These are phyloP conservation scores for Solanum ossicruentum DNA, from an alignment of 257 asterid species.

Conservation along the genomic window DNA sequence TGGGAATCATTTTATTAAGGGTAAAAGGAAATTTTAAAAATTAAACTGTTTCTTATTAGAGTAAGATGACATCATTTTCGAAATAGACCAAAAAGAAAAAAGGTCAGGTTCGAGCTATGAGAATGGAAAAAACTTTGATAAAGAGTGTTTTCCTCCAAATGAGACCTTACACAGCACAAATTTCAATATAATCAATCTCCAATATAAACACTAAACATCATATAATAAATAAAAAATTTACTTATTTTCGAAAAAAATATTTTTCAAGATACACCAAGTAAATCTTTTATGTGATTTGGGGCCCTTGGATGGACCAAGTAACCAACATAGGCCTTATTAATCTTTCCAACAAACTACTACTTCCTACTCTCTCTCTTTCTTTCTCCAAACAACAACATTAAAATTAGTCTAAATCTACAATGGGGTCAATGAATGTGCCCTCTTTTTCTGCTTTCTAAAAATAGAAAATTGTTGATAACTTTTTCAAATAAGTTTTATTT, in stretches of 20 bases:
- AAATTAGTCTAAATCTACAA: not conserved
- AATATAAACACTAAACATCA: no score
- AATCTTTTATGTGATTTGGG: not conserved
- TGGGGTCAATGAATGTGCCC: not conserved
- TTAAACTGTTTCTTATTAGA: no score
- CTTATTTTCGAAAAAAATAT: not conserved
- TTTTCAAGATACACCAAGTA: not conserved
- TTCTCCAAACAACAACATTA: not conserved
- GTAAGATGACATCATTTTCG: no score
- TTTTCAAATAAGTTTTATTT: not conserved
- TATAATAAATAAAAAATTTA: not conserved
- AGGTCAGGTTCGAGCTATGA: no score
- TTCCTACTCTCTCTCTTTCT: not conserved
- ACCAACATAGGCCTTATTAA: not conserved
- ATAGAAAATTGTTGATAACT: constrained; percentile 7
- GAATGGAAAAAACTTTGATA: no score
- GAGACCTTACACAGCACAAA: no score
- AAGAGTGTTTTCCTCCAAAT: no score
- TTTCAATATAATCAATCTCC: no score
- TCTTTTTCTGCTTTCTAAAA: constrained; percentile 9
- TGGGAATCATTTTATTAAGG: no score
- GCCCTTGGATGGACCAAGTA: not conserved
- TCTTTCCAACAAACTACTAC: not conserved
- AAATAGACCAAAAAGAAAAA: no score
- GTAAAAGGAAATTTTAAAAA: no score